Evolutionary conservation across 192 early-diverging fungal genomes (phyloP), one percentile per base, ranked within the genome.

Genomic region (Funneliformis mosseae): DNA sequence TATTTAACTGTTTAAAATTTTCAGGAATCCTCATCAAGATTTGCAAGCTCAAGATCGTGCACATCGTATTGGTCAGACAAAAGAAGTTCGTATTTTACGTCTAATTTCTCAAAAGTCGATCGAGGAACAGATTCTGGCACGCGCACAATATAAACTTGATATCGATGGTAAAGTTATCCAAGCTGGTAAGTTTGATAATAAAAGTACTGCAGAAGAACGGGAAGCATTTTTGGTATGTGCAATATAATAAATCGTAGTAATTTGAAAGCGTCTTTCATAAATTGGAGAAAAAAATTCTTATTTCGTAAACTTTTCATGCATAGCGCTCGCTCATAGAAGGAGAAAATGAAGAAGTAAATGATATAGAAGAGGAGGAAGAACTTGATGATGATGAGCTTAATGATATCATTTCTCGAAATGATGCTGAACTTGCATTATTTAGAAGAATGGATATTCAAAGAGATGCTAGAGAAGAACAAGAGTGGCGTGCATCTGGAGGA

Each of bases 41-140:
- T 89, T 97, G 64, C 98, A 99, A 88, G 98, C 98, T 6, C 97
- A 97, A 86, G 98, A 98, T 90, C 97, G 98, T 85, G 98, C 98
- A 7, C 97, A 99, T 88, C 96, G 98, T 87, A 99, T 99, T 78
- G 98, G 98, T 45, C 98, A 99, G 85, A 98, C 92, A 33, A 98
- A 97, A 79, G 97, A 98, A 88, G 98, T 99, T 28, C 93, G 95
- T 23, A 96, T 99, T 67, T 91, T 98, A 85, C 92, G 96, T 28
- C 81, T 99, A 77, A 93, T 99, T 64, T 97, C 97, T 1, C 90
- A 93, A 25, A 93, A 93, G 46, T 95, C 97, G 0, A 92, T 98
- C 61, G 98, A 99, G 84, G 98, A 98, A 85, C 92, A 88, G 67
- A 98, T 99, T 79, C 81, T 99, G 74, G 94, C 92, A 3, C 88